These are phyloP conservation scores for Hygrocybe coccinea DNA, from an alignment of 768 basidiomycete species.

Conservation along the genomic window DNA sequence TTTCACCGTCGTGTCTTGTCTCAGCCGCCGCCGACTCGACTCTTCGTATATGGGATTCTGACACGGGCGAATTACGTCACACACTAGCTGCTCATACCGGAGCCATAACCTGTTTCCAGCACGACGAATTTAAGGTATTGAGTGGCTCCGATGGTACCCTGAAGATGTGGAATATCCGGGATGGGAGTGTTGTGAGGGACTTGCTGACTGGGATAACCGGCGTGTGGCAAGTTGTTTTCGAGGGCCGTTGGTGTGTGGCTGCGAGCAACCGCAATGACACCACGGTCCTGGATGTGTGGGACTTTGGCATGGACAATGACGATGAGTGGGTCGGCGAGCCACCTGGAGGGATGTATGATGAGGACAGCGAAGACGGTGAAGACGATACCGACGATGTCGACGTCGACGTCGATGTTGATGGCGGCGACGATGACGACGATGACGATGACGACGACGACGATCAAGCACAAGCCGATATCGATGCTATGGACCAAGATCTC, in stretches of 20 bases:
- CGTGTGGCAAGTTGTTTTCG: conserved; percentile 97
- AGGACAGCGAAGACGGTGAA: conserved; percentile 52
- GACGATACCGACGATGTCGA: conserved; percentile 44
- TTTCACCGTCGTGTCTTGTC: conserved; percentile 86
- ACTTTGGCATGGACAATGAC: conserved; percentile 71
- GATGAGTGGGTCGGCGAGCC: conserved; percentile 84
- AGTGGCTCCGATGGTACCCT: conserved; percentile 93
- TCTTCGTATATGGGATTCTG: conserved; percentile 90
- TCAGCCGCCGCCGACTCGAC: conserved; percentile 97
- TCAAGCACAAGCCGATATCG: conserved; percentile 53
- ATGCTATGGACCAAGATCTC: conserved; percentile 73
- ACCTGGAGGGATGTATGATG: conserved; percentile 69
- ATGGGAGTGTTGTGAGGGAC: conserved; percentile 82
- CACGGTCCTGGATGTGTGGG: conserved; percentile 86
- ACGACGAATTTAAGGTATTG: conserved; percentile 95
- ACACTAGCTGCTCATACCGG: conserved; percentile 88
- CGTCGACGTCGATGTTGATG: conserved; percentile 44
- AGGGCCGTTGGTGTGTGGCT: conserved; percentile 90
- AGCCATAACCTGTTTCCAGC: conserved; percentile 99
- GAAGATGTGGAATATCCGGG: conserved; percentile 95
- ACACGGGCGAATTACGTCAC: conserved; percentile 72
- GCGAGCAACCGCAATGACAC: conserved; percentile 78
- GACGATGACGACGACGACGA: conserved; percentile 44
- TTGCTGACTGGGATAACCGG: conserved; percentile 87
- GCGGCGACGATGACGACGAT: conserved; percentile 49